phyloP scores from a whole-genome alignment of 495 filamentous ascomycete species.

The Lasiosphaeria ovina region DNA sequence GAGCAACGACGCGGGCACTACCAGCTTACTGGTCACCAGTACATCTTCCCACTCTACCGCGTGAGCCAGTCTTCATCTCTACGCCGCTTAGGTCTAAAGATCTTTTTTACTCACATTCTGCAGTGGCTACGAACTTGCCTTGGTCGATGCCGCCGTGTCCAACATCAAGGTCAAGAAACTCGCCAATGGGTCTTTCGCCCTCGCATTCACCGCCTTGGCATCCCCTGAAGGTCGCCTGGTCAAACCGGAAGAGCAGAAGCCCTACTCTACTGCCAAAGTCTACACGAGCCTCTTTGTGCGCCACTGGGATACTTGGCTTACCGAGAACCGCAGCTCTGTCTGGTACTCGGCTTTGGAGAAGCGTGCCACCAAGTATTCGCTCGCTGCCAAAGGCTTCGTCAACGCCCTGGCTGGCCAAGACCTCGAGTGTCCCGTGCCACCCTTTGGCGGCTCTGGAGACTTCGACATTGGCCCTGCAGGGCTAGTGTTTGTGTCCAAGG shows the following conservation, averaged over 20 bases:
- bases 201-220: conserved; percentile 64
- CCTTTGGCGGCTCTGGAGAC: conserved; percentile 55
- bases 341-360: conserved; percentile 68
- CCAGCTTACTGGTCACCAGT: conserved; percentile 59
- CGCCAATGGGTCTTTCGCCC: conserved; percentile 60
- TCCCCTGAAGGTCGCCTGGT: conserved; percentile 60
- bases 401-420: conserved; percentile 59
- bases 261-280: conserved; percentile 58
- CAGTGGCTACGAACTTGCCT: conserved; percentile 59
- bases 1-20: conserved; percentile 62
- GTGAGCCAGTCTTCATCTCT: conserved; percentile 7
- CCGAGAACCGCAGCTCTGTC: conserved; percentile 66
- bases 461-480: conserved; percentile 56
- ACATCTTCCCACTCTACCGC: conserved; percentile 42
- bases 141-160: conserved; percentile 65
- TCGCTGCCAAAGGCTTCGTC: conserved; percentile 42
- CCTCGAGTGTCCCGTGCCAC: conserved; percentile 60
- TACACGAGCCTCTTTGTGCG: conserved; percentile 71
- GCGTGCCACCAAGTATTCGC: conserved; percentile 38
- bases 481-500: conserved; percentile 82
- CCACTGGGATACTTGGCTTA: conserved; percentile 73
- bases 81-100: conserved; percentile 4
- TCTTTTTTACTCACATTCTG: not conserved
- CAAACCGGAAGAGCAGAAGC: conserved; percentile 57
- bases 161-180: conserved; percentile 70